A percentile compares a stretch with the other conserved stretches of the same genome.
phyloP scores from a whole-genome alignment of 768 basidiomycete species.

The Suillus ampliporus region DNA sequence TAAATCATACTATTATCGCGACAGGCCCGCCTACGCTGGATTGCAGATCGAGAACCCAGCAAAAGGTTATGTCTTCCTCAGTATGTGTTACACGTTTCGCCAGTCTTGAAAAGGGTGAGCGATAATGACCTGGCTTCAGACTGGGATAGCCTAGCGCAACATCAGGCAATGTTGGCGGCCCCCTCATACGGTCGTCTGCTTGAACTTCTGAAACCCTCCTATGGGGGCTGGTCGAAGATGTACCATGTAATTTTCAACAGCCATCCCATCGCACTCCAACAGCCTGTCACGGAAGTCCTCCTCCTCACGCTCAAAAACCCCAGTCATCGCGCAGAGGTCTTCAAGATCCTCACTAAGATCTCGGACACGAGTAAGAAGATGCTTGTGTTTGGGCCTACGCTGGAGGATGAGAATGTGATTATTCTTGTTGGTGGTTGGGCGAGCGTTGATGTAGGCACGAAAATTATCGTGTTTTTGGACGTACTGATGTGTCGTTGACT shows the following conservation, averaged over 20 bases:
- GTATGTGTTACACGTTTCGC: slow-evolving; percentile 15
- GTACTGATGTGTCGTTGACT: not conserved
- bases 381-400: slow-evolving; percentile 27
- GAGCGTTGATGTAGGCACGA: slow-evolving; percentile 30
- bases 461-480: not conserved
- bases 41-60: slow-evolving; percentile 23
- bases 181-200: slow-evolving; percentile 13
- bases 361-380: slow-evolving; percentile 17
- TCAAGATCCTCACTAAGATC: slow-evolving; percentile 17
- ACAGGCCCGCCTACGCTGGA: slow-evolving; percentile 27
- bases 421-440: slow-evolving; percentile 28
- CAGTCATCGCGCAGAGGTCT: slow-evolving; percentile 25
- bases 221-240: slow-evolving; percentile 20
- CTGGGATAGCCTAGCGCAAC: slow-evolving; percentile 31
- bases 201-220: slow-evolving; percentile 9
- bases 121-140: slow-evolving; percentile 19
- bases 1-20: too few relatives aligned
- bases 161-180: slow-evolving; percentile 17
- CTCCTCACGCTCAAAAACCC: slow-evolving; percentile 27
- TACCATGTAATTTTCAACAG: slow-evolving; percentile 29
- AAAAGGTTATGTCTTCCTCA: slow-evolving; percentile 22
- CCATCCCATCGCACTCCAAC: slow-evolving; percentile 19
- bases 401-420: slow-evolving; percentile 27
- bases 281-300: slow-evolving; percentile 30
- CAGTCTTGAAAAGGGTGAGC: not conserved